These are phyloP conservation scores for Fagus sylvatica DNA, from an alignment of 306 rosid species.

Conservation along the genomic window DNA sequence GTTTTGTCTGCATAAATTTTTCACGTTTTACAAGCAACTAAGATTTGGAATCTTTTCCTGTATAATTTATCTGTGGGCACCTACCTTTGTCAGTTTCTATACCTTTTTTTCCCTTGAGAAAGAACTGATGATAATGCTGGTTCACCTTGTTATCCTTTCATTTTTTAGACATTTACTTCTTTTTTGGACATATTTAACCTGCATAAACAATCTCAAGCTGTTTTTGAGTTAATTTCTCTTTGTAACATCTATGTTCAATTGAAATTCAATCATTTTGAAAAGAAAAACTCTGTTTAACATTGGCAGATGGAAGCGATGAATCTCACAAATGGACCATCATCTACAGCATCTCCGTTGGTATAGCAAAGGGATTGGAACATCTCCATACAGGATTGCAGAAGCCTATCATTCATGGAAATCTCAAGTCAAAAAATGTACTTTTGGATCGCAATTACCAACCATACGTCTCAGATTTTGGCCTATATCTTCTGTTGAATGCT, in stretches of 20 bases:
- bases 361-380: constrained; percentile 79
- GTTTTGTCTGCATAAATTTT: background rate
- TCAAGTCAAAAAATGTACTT: constrained; percentile 78
- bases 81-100: constrained; percentile 8
- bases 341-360: constrained; percentile 56
- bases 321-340: constrained; percentile 69
- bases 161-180: background rate
- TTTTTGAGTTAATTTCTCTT: too few relatives aligned
- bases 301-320: constrained; percentile 61
- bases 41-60: constrained; percentile 4
- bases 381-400: constrained; percentile 68
- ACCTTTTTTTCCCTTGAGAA: background rate
- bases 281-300: constrained; percentile 30
- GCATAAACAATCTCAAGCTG: background rate
- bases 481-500: constrained; percentile 75
- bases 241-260: too few relatives aligned
- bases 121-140: background rate
- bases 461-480: constrained; percentile 66
- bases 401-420: constrained; percentile 82
- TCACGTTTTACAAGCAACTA: background rate
- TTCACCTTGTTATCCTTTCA: background rate
- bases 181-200: background rate
- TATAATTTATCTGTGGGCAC: background rate
- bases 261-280: background rate
- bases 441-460: constrained; percentile 64